A percentile compares a stretch with the other conserved stretches of the same genome.
These are phyloP conservation scores for Linum usitatissimum DNA, from an alignment of 345 rosid genomes.

Conservation along the genomic window DNA sequence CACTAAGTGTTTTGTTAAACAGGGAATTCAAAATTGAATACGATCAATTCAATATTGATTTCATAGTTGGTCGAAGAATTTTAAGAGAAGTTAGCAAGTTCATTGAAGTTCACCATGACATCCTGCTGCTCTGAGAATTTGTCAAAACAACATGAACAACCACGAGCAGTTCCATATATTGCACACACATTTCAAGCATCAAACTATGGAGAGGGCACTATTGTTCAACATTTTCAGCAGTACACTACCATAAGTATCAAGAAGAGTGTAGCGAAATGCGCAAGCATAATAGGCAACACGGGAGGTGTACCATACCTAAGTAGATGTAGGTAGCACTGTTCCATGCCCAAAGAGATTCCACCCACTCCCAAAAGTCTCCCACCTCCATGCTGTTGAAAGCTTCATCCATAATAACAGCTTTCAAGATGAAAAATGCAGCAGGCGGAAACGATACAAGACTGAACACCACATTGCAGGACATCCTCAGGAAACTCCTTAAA, in stretches of 20 bases:
- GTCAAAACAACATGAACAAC: too few relatives aligned
- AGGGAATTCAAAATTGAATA: too few relatives aligned
- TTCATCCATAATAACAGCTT: slow-evolving; percentile 28
- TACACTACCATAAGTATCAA: slow-evolving; percentile 1
- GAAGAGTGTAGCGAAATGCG: slow-evolving; percentile 50
- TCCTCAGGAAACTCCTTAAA: slow-evolving; percentile 28
- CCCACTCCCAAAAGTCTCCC: slow-evolving; percentile 79
- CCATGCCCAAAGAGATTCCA: slow-evolving; percentile 85
- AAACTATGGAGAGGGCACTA: slow-evolving; percentile 47
- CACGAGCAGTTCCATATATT: too few relatives aligned
- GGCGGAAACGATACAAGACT: slow-evolving; percentile 56
- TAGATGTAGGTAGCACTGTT: slow-evolving; percentile 88
- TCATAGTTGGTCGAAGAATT: too few relatives aligned
- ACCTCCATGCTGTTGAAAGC: slow-evolving; percentile 32
- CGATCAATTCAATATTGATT: too few relatives aligned
- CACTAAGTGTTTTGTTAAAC: too few relatives aligned
- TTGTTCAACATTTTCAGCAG: slow-evolving; percentile 3
- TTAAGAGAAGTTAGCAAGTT: too few relatives aligned
- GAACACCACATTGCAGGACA: slow-evolving; percentile 38
- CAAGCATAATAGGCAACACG: slow-evolving; percentile 49
- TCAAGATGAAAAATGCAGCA: slow-evolving; percentile 36
- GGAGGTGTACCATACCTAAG: slow-evolving; percentile 74
- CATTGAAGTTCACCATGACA: too few relatives aligned
- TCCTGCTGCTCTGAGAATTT: too few relatives aligned
- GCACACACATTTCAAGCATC: background rate